Percentiles rank a stretch among this genome's conserved stretches.
Conservation (phyloP, 495 filamentous ascomycete species). For the Annulohypoxylon nitens region DNA sequence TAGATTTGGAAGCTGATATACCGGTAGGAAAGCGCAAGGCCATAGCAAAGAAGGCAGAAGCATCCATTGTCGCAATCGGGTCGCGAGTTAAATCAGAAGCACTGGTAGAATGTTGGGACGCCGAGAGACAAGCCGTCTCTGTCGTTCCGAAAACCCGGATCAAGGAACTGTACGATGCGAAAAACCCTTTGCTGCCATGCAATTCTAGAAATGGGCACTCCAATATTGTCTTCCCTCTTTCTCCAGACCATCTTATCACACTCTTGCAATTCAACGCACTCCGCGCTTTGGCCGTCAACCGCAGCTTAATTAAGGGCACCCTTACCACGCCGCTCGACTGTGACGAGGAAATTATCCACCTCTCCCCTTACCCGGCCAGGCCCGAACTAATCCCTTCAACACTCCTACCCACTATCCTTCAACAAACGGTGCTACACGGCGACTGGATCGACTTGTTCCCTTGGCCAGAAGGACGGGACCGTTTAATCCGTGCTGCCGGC, state of each 20-base stretch:
- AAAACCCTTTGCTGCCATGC: slow-evolving; percentile 48
- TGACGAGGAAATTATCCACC: slow-evolving; percentile 51
- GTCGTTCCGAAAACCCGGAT: slow-evolving; percentile 52
- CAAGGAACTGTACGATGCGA: slow-evolving; percentile 58
- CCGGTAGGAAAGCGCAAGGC: slow-evolving; percentile 56
- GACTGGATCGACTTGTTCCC: slow-evolving; percentile 60
- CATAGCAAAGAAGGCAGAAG: slow-evolving; percentile 50
- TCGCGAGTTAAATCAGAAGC: slow-evolving; percentile 51
- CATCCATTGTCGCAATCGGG: slow-evolving; percentile 41
- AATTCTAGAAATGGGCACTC: slow-evolving; percentile 47
- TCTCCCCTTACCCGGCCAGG: slow-evolving; percentile 50
- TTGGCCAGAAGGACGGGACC: slow-evolving; percentile 53
- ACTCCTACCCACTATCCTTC: slow-evolving; percentile 56
- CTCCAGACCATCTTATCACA: slow-evolving; percentile 58
- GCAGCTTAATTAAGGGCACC: slow-evolving; percentile 54
- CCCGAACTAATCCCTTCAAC: slow-evolving; percentile 45
- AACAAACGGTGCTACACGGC: slow-evolving; percentile 55
- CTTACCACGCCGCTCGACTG: slow-evolving; percentile 47
- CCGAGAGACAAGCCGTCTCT: slow-evolving; percentile 52
- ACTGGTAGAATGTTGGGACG: slow-evolving; percentile 58
- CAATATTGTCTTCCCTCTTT: slow-evolving; percentile 56
- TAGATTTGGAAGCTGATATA: slow-evolving; percentile 46
- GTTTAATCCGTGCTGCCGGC: slow-evolving; percentile 53
- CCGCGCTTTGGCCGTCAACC: slow-evolving; percentile 56
- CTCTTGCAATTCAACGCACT: slow-evolving; percentile 62